Percentiles rank a stretch among this genome's conserved stretches.
Evolutionary conservation across 148 eudicot genomes (phyloP).

Genomic region (Silene uniflora): DNA sequence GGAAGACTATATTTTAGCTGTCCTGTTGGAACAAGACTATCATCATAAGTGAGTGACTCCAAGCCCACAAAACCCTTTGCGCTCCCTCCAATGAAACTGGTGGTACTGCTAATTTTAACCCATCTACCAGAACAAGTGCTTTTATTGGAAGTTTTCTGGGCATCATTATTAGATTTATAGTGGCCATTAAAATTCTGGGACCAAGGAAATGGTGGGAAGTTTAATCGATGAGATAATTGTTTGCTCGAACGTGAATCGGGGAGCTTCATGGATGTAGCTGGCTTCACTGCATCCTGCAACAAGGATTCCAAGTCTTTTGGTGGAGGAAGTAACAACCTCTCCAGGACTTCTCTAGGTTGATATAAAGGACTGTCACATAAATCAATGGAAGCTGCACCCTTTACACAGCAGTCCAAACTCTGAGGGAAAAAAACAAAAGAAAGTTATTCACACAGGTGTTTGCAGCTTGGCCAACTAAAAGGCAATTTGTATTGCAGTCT

Average conservation of each 20-base stretch:
- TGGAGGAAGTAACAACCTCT: constrained; percentile 67
- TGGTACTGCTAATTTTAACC: constrained; percentile 56
- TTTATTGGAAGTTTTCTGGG: constrained; percentile 50
- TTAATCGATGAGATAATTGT: constrained; percentile 46
- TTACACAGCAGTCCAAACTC: constrained; percentile 43
- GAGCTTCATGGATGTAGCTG: constrained; percentile 37
- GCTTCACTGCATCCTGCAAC: constrained; percentile 69
- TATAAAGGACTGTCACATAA: constrained; percentile 32
- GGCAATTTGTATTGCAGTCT: neutral
- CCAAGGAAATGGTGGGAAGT: constrained; percentile 82
- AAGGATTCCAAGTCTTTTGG: constrained; percentile 70
- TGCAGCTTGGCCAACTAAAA: neutral
- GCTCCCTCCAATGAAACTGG: constrained; percentile 40
- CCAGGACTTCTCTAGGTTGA: constrained; percentile 62
- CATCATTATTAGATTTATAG: constrained; percentile 59
- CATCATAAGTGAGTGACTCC: constrained; percentile 67
- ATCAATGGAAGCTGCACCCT: constrained; percentile 28
- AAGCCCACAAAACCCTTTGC: constrained; percentile 45
- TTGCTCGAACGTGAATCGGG: constrained; percentile 55
- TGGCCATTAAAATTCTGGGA: constrained; percentile 59
- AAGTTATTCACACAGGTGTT: constrained; percentile 1
- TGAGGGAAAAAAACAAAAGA: constrained; percentile 18
- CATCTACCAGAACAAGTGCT: constrained; percentile 81
- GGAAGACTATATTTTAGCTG: constrained; percentile 35
- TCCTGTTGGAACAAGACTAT: constrained; percentile 62